Percentiles rank a stretch among this genome's conserved stretches.
Conservation (phyloP, 2,329 filamentous ascomycete genomes). For the Penicillium sp. region DNA sequence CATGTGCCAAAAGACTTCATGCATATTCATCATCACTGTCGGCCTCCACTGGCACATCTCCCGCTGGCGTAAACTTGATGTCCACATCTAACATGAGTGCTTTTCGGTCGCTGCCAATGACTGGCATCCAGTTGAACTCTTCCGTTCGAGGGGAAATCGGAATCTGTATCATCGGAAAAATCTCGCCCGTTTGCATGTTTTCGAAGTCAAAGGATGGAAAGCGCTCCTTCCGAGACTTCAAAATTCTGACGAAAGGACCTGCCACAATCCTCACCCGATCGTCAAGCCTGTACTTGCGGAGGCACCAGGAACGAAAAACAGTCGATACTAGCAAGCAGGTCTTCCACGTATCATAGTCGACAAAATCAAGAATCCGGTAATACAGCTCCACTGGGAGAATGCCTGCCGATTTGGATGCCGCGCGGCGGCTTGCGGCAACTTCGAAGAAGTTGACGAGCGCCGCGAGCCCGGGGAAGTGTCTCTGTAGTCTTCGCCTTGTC, state of each 20-base stretch:
- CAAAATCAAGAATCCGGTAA: neutral
- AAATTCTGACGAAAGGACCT: neutral
- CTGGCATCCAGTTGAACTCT: neutral
- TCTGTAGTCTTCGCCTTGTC: neutral
- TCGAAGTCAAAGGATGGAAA: neutral
- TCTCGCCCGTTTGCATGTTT: neutral
- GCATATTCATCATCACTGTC: neutral
- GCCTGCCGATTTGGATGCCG: neutral
- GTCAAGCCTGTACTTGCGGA: neutral
- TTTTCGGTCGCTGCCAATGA: neutral
- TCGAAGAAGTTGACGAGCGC: neutral
- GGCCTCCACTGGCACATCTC: neutral
- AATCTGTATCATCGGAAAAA: neutral
- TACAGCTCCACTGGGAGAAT: neutral
- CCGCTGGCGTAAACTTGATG: neutral
- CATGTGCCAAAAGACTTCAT: neutral
- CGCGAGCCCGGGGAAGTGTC: neutral
- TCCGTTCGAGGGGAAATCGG: neutral
- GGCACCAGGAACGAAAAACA: neutral
- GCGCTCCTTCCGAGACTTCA: neutral
- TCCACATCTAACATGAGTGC: neutral
- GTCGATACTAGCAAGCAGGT: neutral
- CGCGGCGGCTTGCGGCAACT: neutral
- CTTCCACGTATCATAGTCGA: neutral
- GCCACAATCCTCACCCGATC: neutral